Base-by-base conservation (phyloP, 495 filamentous ascomycete genomes). In the Rhypophila decipiens region DNA sequence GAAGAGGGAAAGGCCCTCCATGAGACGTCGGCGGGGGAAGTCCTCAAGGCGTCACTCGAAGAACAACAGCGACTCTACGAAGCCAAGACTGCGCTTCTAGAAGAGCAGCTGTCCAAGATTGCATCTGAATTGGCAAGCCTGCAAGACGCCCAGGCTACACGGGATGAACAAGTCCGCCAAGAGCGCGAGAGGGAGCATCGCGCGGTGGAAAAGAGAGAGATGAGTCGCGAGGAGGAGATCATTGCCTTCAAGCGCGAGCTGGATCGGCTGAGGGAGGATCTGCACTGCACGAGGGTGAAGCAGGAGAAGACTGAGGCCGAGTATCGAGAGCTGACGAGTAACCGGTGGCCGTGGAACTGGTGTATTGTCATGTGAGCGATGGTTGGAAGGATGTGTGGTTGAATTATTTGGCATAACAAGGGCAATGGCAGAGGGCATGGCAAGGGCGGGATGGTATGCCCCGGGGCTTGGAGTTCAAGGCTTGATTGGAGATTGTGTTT, bases 1-100 rank as follows among this genome's bases (percentile, higher is more conserved):
- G 17, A 17, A 4, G 39, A 44, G 13, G 50, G 50, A 5, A 23
- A 27, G 31, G 39, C 38, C 23, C 44, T 52, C 11, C 21, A 44
- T 17, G 50, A 52, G 50, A 52, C 50, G 12, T 24, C 38, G 27
- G 50, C 50, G 12, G 50, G 50, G n/a, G 17, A 9, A 17, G 44
- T 42, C 11, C 18, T 52, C 18, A 31, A 47, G 39, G 50, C 44
- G 15, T 31, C 31, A 39, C 44, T 52, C 12, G 39, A 47, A 31
- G 29, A 29, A 23, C 38, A 46, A 43, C 40, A 13, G 12, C 5
- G 23, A 24, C n/a, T 12, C 23, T 43, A 46, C 22, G 43, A 46
- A 22, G 49, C 41, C 42, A 15, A 41, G 49, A 40, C 31, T 42
- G 24, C 10, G n/a, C 20, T 17, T 22, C 38, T 44, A 19, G 24